Conservation (phyloP, 2,329 filamentous ascomycete species). For the Hypomyces rosellus region DNA sequence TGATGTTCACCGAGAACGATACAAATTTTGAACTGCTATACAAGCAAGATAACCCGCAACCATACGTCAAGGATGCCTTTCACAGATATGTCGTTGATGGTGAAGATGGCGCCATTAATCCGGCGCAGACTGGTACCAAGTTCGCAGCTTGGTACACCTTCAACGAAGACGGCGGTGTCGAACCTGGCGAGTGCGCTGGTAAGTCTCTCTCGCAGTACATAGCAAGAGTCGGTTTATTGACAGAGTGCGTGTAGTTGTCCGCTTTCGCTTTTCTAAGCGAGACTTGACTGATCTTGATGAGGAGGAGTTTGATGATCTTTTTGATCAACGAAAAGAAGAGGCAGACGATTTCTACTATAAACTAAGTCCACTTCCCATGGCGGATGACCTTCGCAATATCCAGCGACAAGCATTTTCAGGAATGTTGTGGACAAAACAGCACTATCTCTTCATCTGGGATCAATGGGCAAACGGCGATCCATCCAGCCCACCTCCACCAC, state of each 20-base stretch:
- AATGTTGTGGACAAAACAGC: constrained; percentile 99
- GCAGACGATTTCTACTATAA: constrained; percentile 95
- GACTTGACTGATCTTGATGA: constrained; percentile 79
- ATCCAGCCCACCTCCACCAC: constrained; percentile 76
- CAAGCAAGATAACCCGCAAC: constrained; percentile 67
- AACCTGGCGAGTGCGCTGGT: constrained; percentile 85
- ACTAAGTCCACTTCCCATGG: constrained; percentile 87
- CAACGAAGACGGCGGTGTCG: constrained; percentile 80
- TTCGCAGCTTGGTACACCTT: constrained; percentile 88
- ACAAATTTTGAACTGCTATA: constrained; percentile 79
- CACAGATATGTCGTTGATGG: constrained; percentile 80
- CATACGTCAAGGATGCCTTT: constrained; percentile 93
- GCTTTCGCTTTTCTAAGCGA: constrained; percentile 78
- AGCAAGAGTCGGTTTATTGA: background rate
- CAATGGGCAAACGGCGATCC: constrained; percentile 97
- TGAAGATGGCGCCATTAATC: constrained; percentile 77
- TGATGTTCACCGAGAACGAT: constrained; percentile 94
- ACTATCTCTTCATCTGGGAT: constrained; percentile 95
- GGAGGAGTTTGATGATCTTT: constrained; percentile 83
- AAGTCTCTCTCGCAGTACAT: constrained; percentile 24
- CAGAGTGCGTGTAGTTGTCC: constrained; percentile 55
- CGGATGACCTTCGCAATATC: constrained; percentile 88
- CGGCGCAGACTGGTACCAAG: constrained; percentile 75
- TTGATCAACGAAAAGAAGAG: constrained; percentile 80
- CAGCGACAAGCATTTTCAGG: constrained; percentile 90